Base-by-base conservation (phyloP, 2,329 filamentous ascomycete species). In the Claviceps maximensis region DNA sequence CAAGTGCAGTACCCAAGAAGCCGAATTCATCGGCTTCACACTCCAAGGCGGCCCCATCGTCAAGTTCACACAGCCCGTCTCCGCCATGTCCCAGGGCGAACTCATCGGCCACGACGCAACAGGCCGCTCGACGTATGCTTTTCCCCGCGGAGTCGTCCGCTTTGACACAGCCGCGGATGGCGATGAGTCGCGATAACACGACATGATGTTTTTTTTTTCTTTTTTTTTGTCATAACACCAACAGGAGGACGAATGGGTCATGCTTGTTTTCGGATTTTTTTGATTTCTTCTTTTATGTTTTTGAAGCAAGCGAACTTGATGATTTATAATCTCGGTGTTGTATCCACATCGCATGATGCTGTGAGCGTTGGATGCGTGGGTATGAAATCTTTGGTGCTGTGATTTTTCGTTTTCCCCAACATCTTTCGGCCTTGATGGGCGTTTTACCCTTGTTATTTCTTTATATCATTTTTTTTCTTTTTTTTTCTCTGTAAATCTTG, bases 11-110 rank as follows among this genome's bases (percentile, higher is more conserved):
- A 64, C 66, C 1, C 57, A 62, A 25, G 61, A 63, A 6, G 68
- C 60, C 46, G 61, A 69, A 27, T 67, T 75, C 4, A 63, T 76
- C 45, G 73, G 73, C 41, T 72, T 73, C 58, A 73, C 71, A 1
- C 62, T 73, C 10, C 66, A 71, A 4, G 73, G 73, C 15, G 70
- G 70, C 2, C 72, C 73, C 2, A 75, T 76, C 50, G 59, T 76
- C n/a, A 67, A 68, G 19, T 73, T 75, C 54, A 63, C 59, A 38
- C 61, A 68, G n/a, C 60, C 69, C 0, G 58, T 66, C 5, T 63
- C 65, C 8, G 58, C 62, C 23, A 56, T 58, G 12, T 57, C 65
- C 7, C 62, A 66, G 19, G 65, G 66, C 17, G 61, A 67, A 41
- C 55, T 74, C 1, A 53, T 75, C 4, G 71, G 72, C 8, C 63